Conservation (phyloP, 2,329 filamentous ascomycete species). For the Aspergillus sp. region DNA sequence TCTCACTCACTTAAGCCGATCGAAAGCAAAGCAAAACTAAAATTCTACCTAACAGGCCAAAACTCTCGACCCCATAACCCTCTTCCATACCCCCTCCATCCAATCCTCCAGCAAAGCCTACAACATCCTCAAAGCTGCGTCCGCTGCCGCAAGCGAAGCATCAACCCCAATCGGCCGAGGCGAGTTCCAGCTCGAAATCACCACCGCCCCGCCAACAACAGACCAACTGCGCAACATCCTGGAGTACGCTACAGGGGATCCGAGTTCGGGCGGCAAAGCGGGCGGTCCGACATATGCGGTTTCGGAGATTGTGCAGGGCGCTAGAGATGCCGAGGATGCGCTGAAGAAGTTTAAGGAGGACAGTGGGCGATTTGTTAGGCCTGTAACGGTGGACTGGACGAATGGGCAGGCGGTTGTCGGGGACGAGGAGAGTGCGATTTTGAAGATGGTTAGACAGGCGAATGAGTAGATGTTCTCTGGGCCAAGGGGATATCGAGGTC, state of each 20-base stretch:
- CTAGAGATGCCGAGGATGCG: constrained; percentile 72
- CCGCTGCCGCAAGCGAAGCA: constrained; percentile 70
- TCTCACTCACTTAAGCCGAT: background rate
- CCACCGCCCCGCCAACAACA: constrained; percentile 73
- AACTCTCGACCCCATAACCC: constrained; percentile 84
- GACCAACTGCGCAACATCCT: constrained; percentile 83
- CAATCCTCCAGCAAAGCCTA: constrained; percentile 72
- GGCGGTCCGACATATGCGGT: constrained; percentile 62
- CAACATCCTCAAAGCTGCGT: constrained; percentile 76
- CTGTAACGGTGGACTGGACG: constrained; percentile 88
- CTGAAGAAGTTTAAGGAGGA: constrained; percentile 74
- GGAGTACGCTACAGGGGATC: constrained; percentile 56
- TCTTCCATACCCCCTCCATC: constrained; percentile 84
- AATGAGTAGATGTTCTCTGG: constrained; percentile 20
- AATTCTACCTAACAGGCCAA: constrained; percentile 59
- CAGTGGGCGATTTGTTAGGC: constrained; percentile 65
- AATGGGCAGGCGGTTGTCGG: constrained; percentile 78
- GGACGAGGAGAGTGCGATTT: constrained; percentile 82
- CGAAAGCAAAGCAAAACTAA: background rate
- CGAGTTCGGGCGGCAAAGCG: constrained; percentile 57
- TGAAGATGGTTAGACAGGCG: constrained; percentile 69
- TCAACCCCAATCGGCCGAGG: constrained; percentile 70
- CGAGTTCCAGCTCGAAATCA: constrained; percentile 84
- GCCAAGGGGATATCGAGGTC: background rate
- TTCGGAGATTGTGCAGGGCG: constrained; percentile 72